Base-by-base conservation (phyloP, 305 asterid species). In the Petunia hybrid region DNA sequence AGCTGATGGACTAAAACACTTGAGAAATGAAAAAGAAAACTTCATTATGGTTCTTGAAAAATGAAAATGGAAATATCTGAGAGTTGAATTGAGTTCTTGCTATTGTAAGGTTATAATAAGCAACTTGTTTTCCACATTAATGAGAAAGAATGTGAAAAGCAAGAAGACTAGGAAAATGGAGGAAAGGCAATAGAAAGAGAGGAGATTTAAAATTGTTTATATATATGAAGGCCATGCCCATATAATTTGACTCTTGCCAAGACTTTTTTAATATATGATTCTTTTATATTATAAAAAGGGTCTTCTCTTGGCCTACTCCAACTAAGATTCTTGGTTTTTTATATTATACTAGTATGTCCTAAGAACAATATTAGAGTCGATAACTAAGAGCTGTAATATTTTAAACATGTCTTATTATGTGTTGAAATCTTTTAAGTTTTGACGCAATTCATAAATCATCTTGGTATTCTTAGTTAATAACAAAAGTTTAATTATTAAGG, bases 1-100 rank as follows among this genome's bases (percentile, higher is more conserved):
- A 41, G 22, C 55, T 65, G 85, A 4, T 61, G 83, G 56, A 14
- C 16, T n/a, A 81, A 85, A 87, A 81, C 89, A 87, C 4, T 55
- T 78, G 0, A 67, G 10, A 60, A 80, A 80, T 38, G 84, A 12
- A 3, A 80, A 78, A 39, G 80, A 61, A 66, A 85, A 68, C 85
- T 80, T 87, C 88, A 85, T 87, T 22, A 22, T 22, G 10, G 0
- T 80, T 62, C 64, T 55, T 35, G 56, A 42, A 70, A 41, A 7
- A 63, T 63, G 13, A 63, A 36, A 63, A 1, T 38, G 1, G 16
- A 8, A 10, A 5, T 65, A 61, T 22, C 31, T 22, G 31, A 22
- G 31, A 22, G 31, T 48, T 71, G 62, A 48, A 31, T 46, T 46
- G 31, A 9, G 31, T 3, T 71, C 31, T 3, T 70, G 57, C 10